These are phyloP conservation scores for Colletotrichum lentis DNA, from an alignment of 2,329 filamentous ascomycete genomes.

Conservation along the genomic window DNA sequence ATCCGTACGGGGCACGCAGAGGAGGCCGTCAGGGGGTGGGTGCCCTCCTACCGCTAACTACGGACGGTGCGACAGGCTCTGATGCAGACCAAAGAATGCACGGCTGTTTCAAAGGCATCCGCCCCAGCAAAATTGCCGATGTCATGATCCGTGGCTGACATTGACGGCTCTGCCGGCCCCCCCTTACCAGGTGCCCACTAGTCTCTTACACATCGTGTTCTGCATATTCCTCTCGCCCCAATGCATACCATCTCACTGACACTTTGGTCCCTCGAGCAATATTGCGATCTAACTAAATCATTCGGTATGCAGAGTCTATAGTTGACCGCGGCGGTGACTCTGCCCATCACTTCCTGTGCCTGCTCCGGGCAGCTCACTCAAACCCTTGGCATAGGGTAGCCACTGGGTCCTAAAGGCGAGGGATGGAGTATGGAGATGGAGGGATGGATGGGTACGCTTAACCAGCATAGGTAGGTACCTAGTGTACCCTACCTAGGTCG, in stretches of 20 bases:
- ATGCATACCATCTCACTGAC: background rate
- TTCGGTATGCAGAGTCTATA: background rate
- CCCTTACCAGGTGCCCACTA: background rate
- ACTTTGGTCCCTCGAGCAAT: background rate
- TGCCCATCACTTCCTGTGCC: background rate
- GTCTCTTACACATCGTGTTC: background rate
- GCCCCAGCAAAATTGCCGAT: slow-evolving; percentile 27
- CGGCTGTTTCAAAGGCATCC: slow-evolving; percentile 33
- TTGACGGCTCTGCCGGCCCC: slow-evolving; percentile 1
- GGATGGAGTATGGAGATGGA: background rate
- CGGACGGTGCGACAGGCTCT: background rate
- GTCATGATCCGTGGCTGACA: slow-evolving; percentile 20
- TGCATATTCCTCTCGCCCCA: background rate
- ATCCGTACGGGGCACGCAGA: background rate
- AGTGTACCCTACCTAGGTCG: background rate
- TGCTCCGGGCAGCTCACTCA: background rate
- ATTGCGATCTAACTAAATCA: background rate
- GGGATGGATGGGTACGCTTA: slow-evolving; percentile 1
- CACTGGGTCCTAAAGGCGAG: background rate
- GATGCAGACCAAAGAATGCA: slow-evolving; percentile 22
- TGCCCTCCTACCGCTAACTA: background rate
- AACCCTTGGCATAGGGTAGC: background rate
- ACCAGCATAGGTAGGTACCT: background rate
- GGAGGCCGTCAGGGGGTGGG: background rate
- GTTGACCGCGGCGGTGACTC: background rate